These are phyloP conservation scores for Thalia dealbata DNA, from an alignment of 176 grass and related monocot genomes.

Conservation along the genomic window DNA sequence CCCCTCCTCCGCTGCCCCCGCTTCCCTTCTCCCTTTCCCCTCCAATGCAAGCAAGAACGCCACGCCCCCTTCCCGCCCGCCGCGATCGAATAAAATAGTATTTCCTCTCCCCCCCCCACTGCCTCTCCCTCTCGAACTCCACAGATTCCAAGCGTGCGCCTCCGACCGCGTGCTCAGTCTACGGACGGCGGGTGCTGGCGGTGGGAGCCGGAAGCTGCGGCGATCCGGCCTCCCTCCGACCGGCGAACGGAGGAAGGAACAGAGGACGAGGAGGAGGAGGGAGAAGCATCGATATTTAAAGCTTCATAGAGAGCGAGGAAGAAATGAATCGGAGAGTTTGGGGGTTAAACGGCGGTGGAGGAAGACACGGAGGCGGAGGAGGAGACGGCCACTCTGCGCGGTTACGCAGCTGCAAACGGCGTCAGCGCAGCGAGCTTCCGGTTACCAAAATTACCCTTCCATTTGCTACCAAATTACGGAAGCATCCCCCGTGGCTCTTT, in stretches of 20 bases:
- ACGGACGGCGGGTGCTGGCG: neutral
- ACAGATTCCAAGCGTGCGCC: neutral
- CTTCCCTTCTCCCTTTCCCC: constrained; percentile 13
- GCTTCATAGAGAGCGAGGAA: too few relatives aligned
- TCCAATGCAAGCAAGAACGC: constrained; percentile 14
- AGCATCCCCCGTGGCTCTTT: neutral
- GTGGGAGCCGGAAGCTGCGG: neutral
- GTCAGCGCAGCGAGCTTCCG: neutral
- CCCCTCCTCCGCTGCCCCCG: neutral
- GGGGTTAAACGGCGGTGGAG: neutral
- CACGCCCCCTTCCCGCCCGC: neutral
- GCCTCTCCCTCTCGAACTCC: neutral
- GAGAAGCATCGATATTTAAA: neutral
- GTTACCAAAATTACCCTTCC: neutral
- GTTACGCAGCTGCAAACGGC: neutral
- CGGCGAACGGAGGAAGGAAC: neutral
- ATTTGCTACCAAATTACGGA: neutral
- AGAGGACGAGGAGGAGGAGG: neutral
- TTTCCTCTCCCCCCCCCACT: neutral
- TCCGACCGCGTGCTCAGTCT: neutral
- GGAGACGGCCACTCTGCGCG: neutral
- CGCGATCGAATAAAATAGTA: neutral
- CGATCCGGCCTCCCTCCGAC: constrained; percentile 4
- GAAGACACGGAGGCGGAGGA: neutral
- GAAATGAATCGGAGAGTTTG: neutral